A percentile compares a stretch with the other conserved stretches of the same genome.
Conservation (phyloP, 2,329 filamentous ascomycete genomes). For the Scedosporium dehoogii region DNA sequence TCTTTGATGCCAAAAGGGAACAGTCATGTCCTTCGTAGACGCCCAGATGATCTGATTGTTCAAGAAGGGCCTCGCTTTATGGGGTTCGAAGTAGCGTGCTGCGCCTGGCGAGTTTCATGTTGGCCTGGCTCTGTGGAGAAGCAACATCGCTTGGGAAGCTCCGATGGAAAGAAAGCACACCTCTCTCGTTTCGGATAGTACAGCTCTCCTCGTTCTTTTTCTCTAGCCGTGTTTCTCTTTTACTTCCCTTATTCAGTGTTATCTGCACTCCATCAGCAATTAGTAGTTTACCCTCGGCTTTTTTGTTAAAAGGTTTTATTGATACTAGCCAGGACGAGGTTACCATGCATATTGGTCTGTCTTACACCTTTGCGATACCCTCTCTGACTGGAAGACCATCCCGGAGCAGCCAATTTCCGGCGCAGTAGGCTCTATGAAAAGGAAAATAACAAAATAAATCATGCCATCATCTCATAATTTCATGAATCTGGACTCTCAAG, state of each 20-base stretch:
- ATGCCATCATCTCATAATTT: background rate
- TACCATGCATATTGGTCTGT: background rate
- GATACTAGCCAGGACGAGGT: too few species aligned
- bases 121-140: background rate
- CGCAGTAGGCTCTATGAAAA: background rate
- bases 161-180: background rate
- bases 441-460: background rate
- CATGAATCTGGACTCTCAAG: background rate
- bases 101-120: slow-evolving; percentile 1
- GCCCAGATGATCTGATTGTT: background rate
- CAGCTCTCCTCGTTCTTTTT: background rate
- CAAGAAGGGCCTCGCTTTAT: background rate
- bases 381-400: background rate
- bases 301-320: too few species aligned
- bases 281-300: too few species aligned
- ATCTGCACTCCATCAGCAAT: too few species aligned
- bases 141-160: background rate
- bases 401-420: background rate
- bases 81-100: background rate
- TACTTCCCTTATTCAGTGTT: too few species aligned
- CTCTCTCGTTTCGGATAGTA: background rate
- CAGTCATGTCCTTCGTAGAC: background rate
- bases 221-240: background rate
- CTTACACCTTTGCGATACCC: background rate
- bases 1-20: background rate